Evolutionary conservation across 2,329 filamentous ascomycete species (phyloP), one percentile per base, ranked within the genome.

Genomic region (Coniella vitis): DNA sequence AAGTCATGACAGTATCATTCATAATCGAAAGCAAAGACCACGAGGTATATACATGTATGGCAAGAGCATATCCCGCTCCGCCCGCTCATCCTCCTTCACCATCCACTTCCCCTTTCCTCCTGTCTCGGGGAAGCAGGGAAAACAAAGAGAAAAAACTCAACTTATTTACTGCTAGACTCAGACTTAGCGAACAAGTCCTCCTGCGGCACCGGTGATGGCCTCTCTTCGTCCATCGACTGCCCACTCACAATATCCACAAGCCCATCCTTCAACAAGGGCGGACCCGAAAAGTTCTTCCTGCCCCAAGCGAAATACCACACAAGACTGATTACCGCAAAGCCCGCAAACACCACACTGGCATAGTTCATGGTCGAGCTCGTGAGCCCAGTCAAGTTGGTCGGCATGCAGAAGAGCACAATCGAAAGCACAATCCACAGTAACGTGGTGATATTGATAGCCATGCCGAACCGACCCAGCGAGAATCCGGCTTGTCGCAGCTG

Each of bases 371-470:
- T 70, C 12, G 62, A 63, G 4, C 79, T 62, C 10, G 71, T 69
- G 3, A 84, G 44, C 40, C 45, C 79, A 0, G 79, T 76, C 9
- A 84, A 62, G 3, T 75, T 73, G 5, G 79, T 75, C 2, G 81
- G 86, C 83, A 90, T 87, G 62, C 84, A 89, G 69, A 89, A 90
- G 38, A 90, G 68, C 48, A 86, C 75, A 14, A 87, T 75, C 1
- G 84, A 77, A 16, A 90, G 71, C 29, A 70, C 64, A 50, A 90
- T 87, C 86, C 86, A 90, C 35, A 70, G 65, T n/a, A 89, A 64
- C 45, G 82, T 86, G 38, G 81, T 65, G 31, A 78, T 63, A 61
- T 90, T 90, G 63, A 89, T 84, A 4, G 72, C 61, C 59, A 74
- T 79, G 0, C 87, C 87, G 55, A 87, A 83, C 39, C 67, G 74